These are phyloP conservation scores for Cyberlindnera samutprakarnensis DNA, from an alignment of 805 yeast genomes.

Conservation along the genomic window DNA sequence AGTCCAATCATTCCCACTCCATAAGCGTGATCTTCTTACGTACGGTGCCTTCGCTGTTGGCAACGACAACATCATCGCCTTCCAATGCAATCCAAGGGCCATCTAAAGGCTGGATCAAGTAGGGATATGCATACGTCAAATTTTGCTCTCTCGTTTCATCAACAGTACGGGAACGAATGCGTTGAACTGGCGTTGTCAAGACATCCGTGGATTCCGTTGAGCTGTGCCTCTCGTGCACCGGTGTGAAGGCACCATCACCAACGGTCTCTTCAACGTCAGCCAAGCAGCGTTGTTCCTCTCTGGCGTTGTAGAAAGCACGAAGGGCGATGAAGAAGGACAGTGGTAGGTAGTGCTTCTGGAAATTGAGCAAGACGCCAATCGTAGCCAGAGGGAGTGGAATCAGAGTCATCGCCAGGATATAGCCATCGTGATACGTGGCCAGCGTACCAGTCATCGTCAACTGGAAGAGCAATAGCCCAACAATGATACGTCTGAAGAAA, in stretches of 20 bases:
- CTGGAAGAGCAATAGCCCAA: conserved; percentile 81
- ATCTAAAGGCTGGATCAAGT: conserved; percentile 57
- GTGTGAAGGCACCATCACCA: conserved; percentile 18
- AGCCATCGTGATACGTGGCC: conserved; percentile 72
- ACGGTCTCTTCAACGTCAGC: conserved; percentile 14
- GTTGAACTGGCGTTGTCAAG: conserved; percentile 5
- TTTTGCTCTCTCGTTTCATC: conserved; percentile 72
- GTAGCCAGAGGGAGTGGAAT: conserved; percentile 73
- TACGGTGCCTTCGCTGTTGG: conserved; percentile 34
- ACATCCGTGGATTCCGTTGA: not conserved
- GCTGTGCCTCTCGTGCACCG: not conserved
- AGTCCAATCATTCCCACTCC: conserved; percentile 33
- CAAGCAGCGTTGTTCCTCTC: conserved; percentile 22
- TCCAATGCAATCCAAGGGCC: conserved; percentile 79
- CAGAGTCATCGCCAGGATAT: conserved; percentile 60
- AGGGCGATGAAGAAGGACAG: conserved; percentile 80
- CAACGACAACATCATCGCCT: conserved; percentile 42
- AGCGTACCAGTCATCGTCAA: conserved; percentile 89
- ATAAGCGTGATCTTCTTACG: conserved; percentile 28
- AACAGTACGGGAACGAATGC: conserved; percentile 41
- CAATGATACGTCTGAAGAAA: conserved; percentile 70
- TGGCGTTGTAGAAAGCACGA: conserved; percentile 55
- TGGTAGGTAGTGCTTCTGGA: conserved; percentile 75
- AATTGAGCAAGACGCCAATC: conserved; percentile 62
- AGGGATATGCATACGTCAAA: conserved; percentile 67